phyloP scores from a whole-genome alignment of 768 basidiomycete genomes.

The Pulveroboletus sp. region DNA sequence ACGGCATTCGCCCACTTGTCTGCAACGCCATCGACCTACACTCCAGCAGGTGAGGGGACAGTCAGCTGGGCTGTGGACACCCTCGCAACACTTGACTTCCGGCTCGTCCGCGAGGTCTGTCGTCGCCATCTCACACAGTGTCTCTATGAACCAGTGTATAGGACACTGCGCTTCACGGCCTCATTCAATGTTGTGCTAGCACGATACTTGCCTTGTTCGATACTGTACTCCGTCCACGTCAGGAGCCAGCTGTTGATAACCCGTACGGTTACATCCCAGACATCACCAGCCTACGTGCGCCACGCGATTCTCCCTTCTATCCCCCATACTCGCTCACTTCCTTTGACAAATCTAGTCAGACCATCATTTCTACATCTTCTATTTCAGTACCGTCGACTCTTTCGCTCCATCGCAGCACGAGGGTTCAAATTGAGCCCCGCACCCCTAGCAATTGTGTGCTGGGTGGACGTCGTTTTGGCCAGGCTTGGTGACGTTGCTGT shows the following conservation, averaged over 20 bases:
- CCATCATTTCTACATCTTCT: conserved; percentile 34
- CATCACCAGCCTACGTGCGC: conserved; percentile 21
- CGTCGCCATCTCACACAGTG: neutral
- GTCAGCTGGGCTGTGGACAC: conserved; percentile 23
- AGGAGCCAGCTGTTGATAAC: neutral
- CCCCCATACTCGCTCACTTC: conserved; percentile 5
- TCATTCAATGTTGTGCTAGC: conserved; percentile 32
- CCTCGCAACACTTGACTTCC: conserved; percentile 27
- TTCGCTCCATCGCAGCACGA: conserved; percentile 40
- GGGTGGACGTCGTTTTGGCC: conserved; percentile 59
- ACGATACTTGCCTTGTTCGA: conserved; percentile 32
- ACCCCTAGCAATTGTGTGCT: conserved; percentile 46
- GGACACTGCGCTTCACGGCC: conserved; percentile 32
- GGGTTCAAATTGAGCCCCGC: conserved; percentile 21
- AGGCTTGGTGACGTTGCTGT: conserved; percentile 41
- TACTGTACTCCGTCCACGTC: conserved; percentile 11
- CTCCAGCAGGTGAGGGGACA: conserved; percentile 1
- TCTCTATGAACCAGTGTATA: conserved; percentile 10
- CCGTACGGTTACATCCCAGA: conserved; percentile 8
- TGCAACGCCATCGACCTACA: conserved; percentile 4
- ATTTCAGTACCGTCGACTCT: conserved; percentile 49
- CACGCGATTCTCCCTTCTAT: neutral
- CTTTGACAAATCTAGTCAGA: conserved; percentile 23
- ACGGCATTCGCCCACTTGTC: conserved; percentile 18
- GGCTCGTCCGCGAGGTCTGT: conserved; percentile 26